These are phyloP conservation scores for Fagus sylvatica DNA, from an alignment of 306 rosid genomes.

Conservation along the genomic window DNA sequence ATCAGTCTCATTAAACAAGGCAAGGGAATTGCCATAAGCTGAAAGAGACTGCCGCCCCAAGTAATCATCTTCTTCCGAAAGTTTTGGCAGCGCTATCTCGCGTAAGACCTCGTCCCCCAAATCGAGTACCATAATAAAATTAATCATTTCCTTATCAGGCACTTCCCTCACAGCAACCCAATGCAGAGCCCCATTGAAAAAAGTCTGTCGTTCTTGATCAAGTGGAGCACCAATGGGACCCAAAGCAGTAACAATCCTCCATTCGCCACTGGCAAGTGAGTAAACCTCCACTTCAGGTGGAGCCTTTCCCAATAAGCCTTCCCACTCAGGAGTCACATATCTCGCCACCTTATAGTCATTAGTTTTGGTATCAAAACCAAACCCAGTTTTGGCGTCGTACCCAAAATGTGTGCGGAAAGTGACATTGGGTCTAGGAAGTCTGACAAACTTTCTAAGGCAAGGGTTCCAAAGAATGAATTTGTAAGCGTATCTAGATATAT, in stretches of 20 bases:
- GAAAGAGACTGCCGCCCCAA: no score
- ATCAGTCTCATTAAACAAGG: slow-evolving; percentile 8
- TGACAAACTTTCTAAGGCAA: slow-evolving; percentile 11
- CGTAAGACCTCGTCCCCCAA: slow-evolving; percentile 25
- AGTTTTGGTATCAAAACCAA: slow-evolving; percentile 23
- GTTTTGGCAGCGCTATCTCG: slow-evolving; percentile 24
- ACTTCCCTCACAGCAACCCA: slow-evolving; percentile 21
- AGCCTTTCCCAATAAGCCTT: neutral
- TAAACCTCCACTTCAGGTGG: slow-evolving; percentile 22
- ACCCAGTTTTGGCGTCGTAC: neutral
- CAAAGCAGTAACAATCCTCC: slow-evolving; percentile 3
- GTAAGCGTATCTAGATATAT: neutral
- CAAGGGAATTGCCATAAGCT: slow-evolving; percentile 17
- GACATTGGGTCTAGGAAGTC: slow-evolving; percentile 13
- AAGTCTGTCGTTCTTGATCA: slow-evolving; percentile 11
- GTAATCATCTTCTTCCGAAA: no score
- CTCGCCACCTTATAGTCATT: slow-evolving; percentile 27
- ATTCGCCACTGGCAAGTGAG: slow-evolving; percentile 23
- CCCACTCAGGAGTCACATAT: neutral
- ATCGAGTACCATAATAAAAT: slow-evolving; percentile 23
- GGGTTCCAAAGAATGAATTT: slow-evolving; percentile 25
- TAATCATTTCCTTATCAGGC: no score
- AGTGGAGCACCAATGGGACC: slow-evolving; percentile 27
- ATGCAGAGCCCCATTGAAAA: slow-evolving; percentile 22
- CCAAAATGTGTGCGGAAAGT: neutral